These are phyloP conservation scores for Candida sanyaensis DNA, from an alignment of 1,139 yeast genomes.

Conservation along the genomic window DNA sequence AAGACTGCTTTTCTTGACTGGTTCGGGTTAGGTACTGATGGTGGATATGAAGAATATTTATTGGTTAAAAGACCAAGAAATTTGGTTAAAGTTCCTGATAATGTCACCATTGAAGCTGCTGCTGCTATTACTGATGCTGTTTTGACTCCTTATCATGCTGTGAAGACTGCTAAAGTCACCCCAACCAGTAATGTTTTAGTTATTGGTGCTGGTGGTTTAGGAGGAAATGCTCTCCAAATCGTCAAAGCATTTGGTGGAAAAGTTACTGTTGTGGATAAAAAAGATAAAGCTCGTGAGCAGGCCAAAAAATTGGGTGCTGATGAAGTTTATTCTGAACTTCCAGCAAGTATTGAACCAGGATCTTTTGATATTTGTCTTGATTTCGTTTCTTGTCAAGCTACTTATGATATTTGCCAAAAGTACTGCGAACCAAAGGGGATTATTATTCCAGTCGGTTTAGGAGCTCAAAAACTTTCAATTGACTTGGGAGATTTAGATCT, in stretches of 20 bases:
- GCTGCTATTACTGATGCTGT: constrained; percentile 47
- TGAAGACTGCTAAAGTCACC: constrained; percentile 14
- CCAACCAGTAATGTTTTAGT: constrained; percentile 38
- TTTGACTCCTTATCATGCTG: constrained; percentile 45
- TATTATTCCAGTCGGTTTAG: constrained; percentile 44
- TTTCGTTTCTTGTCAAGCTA: constrained; percentile 40
- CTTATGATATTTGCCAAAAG: constrained; percentile 31
- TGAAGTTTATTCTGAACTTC: constrained; percentile 28
- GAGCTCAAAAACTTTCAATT: constrained; percentile 26
- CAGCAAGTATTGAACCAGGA: constrained; percentile 18
- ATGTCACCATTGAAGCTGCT: constrained; percentile 37
- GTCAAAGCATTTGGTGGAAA: constrained; percentile 26
- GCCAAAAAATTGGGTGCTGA: constrained; percentile 40
- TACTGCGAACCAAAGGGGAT: constrained; percentile 34
- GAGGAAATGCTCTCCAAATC: constrained; percentile 45
- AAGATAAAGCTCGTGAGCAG: constrained; percentile 25
- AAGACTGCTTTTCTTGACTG: constrained; percentile 18
- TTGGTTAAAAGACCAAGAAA: constrained; percentile 29
- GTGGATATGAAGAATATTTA: constrained; percentile 47
- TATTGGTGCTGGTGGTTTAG: constrained; percentile 49
- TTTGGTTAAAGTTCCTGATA: constrained; percentile 39
- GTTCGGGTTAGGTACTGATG: constrained; percentile 38
- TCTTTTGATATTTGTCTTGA: constrained; percentile 39
- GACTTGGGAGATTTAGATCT: constrained; percentile 35
- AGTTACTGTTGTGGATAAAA: constrained; percentile 37